Evolutionary conservation across 768 basidiomycete genomes (phyloP).

Genomic region (Boletus subcaerulescens): DNA sequence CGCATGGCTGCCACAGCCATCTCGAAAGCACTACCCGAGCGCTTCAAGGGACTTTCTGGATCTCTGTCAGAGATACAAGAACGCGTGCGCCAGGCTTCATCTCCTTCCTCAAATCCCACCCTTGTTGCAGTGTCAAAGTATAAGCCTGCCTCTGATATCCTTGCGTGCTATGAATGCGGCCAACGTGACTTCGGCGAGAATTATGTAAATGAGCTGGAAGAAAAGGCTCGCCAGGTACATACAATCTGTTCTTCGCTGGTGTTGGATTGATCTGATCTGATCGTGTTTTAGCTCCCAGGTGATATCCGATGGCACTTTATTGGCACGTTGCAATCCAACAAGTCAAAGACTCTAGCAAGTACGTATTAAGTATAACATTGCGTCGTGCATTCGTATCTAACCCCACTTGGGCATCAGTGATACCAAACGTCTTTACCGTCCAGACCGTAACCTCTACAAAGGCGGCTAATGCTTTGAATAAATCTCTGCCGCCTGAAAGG

Average conservation of each 20-base stretch:
- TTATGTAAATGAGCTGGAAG: slow-evolving; percentile 90
- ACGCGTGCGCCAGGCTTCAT: slow-evolving; percentile 41
- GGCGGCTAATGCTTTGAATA: slow-evolving; percentile 76
- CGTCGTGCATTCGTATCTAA: slow-evolving; percentile 2
- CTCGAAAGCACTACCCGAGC: slow-evolving; percentile 35
- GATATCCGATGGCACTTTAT: slow-evolving; percentile 98
- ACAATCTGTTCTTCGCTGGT: slow-evolving; percentile 17
- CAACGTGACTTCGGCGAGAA: slow-evolving; percentile 97
- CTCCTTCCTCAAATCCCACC: slow-evolving; percentile 30
- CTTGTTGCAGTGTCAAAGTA: slow-evolving; percentile 92
- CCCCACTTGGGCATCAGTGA: slow-evolving; percentile 44
- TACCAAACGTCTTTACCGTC: slow-evolving; percentile 83
- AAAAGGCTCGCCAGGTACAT: slow-evolving; percentile 69
- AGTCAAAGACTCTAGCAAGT: slow-evolving; percentile 87
- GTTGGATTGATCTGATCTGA: slow-evolving; percentile 5
- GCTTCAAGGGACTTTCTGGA: slow-evolving; percentile 50
- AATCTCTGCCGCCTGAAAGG: slow-evolving; percentile 59
- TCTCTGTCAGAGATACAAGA: slow-evolving; percentile 51
- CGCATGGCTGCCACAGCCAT: slow-evolving; percentile 19
- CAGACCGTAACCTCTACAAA: slow-evolving; percentile 86
- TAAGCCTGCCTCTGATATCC: slow-evolving; percentile 85
- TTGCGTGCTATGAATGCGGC: slow-evolving; percentile 75
- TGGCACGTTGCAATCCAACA: slow-evolving; percentile 90
- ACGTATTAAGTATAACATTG: slow-evolving; percentile 19
- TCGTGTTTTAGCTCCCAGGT: slow-evolving; percentile 60